Evolutionary conservation across 2,329 filamentous ascomycete genomes (phyloP).

Genomic region (Paecilomyces variotii): DNA sequence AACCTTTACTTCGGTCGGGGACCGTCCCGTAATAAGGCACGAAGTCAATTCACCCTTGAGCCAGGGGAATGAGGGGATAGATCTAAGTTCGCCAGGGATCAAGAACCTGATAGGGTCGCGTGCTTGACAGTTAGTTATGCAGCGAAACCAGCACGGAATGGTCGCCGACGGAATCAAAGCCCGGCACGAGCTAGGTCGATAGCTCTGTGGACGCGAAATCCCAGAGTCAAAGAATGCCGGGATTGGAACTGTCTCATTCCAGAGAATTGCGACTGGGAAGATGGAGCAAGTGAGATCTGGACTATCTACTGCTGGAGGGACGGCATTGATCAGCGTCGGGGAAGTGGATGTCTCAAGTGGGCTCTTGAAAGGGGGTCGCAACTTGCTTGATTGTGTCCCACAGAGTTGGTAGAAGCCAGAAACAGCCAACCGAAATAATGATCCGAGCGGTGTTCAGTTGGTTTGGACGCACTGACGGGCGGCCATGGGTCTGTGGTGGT

Average conservation of each 20-base stretch:
- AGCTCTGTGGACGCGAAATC: background rate
- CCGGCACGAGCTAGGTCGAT: background rate
- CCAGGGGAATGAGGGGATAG: background rate
- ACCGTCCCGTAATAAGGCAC: background rate
- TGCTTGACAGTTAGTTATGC: background rate
- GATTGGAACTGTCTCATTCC: background rate
- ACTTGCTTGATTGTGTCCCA: background rate
- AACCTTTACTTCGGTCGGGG: slow-evolving; percentile 1
- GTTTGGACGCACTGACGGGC: background rate
- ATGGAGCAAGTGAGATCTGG: background rate
- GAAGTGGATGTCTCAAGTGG: background rate
- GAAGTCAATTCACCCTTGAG: background rate
- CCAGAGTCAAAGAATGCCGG: background rate
- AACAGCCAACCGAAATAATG: background rate
- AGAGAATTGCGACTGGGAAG: background rate
- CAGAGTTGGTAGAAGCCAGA: background rate
- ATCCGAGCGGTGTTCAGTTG: background rate
- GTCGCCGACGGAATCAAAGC: background rate
- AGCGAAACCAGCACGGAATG: background rate
- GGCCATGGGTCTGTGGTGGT: background rate
- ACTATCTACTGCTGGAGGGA: background rate
- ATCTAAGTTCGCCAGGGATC: background rate
- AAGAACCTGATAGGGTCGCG: background rate
- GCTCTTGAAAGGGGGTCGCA: background rate
- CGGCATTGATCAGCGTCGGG: background rate